Percentiles rank a stretch among this genome's conserved stretches.
phyloP scores from a whole-genome alignment of 345 rosid species.

The Populus nigra region DNA sequence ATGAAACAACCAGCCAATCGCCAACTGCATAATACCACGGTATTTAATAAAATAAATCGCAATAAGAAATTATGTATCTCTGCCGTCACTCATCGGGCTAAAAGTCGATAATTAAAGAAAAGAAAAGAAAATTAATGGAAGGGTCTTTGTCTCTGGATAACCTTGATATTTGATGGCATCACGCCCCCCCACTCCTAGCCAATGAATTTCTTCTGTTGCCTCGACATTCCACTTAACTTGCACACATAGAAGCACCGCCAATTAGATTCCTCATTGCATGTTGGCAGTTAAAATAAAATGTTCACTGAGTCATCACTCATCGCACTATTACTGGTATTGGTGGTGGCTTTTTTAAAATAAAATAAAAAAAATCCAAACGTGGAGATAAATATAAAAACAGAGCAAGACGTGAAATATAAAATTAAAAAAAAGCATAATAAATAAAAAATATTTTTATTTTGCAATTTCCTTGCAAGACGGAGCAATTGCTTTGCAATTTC shows the following conservation, averaged over 20 bases:
- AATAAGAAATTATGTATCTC: not conserved
- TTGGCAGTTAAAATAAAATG: not conserved
- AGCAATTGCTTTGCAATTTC: not conserved
- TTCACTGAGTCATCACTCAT: not conserved
- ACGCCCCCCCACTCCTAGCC: constrained; percentile 9
- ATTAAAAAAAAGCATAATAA: too few relatives aligned
- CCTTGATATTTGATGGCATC: not conserved
- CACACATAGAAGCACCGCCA: too few relatives aligned
- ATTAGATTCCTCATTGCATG: not conserved
- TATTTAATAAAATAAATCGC: not conserved
- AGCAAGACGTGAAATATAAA: too few relatives aligned
- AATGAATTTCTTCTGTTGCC: not conserved
- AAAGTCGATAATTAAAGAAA: not conserved
- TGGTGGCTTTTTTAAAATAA: too few relatives aligned
- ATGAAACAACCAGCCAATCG: too few relatives aligned
- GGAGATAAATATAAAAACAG: too few relatives aligned
- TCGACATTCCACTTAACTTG: not conserved
- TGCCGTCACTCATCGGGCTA: too few relatives aligned
- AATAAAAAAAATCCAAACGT: too few relatives aligned
- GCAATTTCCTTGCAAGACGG: too few relatives aligned
- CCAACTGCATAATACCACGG: too few relatives aligned
- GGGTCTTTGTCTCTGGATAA: not conserved
- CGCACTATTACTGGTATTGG: too few relatives aligned
- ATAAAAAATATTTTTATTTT: too few relatives aligned
- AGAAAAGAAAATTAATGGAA: not conserved